These are phyloP conservation scores for Pneumocystis canis DNA, from an alignment of 1,139 yeast genomes.

Conservation along the genomic window DNA sequence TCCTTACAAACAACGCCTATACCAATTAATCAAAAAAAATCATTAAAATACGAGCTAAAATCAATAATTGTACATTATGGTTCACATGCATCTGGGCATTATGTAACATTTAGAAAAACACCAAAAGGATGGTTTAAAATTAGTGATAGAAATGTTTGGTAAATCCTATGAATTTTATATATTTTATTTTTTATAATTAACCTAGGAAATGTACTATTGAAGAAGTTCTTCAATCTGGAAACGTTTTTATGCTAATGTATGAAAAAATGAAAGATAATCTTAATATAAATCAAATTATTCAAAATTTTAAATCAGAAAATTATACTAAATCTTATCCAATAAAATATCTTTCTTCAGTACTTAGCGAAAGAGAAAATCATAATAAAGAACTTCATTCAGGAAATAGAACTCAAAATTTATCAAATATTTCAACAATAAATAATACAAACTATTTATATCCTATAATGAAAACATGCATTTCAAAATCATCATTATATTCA, in stretches of 20 bases:
- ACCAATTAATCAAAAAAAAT: not conserved
- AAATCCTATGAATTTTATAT: not conserved
- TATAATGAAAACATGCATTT: not conserved
- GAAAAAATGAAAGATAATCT: not conserved
- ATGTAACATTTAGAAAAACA: slow-evolving; percentile 1
- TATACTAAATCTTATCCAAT: not conserved
- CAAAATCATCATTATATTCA: not conserved
- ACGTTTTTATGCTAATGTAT: not conserved
- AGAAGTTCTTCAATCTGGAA: not conserved
- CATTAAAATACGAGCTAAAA: not conserved
- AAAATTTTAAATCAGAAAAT: not conserved
- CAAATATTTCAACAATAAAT: not conserved
- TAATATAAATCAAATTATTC: not conserved
- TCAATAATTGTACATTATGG: not conserved
- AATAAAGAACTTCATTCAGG: not conserved
- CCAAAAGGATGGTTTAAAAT: not conserved
- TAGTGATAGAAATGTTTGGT: not conserved
- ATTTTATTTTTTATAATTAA: not conserved
- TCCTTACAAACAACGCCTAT: not conserved
- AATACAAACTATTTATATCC: not conserved
- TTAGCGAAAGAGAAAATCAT: not conserved
- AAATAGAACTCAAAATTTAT: not conserved
- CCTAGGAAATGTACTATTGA: not conserved
- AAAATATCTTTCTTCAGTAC: not conserved
- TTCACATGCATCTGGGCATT: not conserved